Base-by-base conservation (phyloP, 2,329 filamentous ascomycete genomes). In the Trichoderma hamatum region DNA sequence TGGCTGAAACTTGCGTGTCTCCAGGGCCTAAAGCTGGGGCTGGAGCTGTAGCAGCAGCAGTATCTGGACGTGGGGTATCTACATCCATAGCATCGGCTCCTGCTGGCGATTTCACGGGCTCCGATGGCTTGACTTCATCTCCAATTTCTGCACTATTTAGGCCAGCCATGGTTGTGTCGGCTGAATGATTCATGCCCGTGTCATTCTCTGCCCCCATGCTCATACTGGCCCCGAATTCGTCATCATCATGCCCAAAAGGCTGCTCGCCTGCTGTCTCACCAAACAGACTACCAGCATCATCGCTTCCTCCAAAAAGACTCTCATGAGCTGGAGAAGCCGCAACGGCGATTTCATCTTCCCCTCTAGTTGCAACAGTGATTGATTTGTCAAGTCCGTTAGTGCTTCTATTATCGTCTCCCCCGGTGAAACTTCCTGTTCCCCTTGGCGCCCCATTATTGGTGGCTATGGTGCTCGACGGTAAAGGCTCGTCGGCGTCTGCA, bases 251-350 rank as follows among this genome's bases (percentile, higher is more conserved):
- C 0, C 87, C 92, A 77, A 93, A 96, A 5, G 88, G 89, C 28
- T 86, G 76, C 79, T 79, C 76, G 80, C 90, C 78, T 16, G 82
- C 80, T 11, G 82, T 90, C 73, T 96, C 94, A 2, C 95, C 96
- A 77, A 98, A 99, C 1, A 99, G 84, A 2, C 94, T 97, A 58
- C 94, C 93, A 0, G 87, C 89, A 24, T 89, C 88, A 24, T 89
- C 88, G 73, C 93, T 93, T 0, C 92, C 91, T 13, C 89, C 92
- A 75, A 97, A 97, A 0, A 97, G 83, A 59, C 93, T 97, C 72
- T 89, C 86, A 71, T 95, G 92, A 13, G 89, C 88, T 0, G 90
- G 93, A 46, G 89, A 88, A 84, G 74, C 89, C 24, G 56, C 66
- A 19, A 26, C 49, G 5, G 26, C 28, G 26, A 43, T 46, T 3